Evolutionary conservation across 225 moss, liverwort and hornwort genomes (phyloP), one percentile per base, ranked within the genome.

Genomic region (Takakia lepidozioides): DNA sequence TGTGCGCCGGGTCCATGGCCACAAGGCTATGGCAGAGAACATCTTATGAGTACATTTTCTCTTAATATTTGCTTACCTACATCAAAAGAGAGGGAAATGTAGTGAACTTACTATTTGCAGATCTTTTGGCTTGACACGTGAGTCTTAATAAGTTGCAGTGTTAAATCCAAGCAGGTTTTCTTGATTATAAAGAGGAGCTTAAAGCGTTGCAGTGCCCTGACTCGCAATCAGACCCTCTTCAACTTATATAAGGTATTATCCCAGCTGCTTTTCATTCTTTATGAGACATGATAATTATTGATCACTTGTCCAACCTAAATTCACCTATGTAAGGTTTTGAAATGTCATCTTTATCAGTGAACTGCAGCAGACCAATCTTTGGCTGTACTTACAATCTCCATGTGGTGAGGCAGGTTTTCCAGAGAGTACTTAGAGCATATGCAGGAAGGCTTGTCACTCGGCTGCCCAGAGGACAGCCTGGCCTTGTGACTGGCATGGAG

Each of bases 121-220:
- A n/a, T n/a, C n/a, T n/a, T n/a, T n/a, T n/a, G n/a, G n/a, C n/a
- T n/a, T n/a, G n/a, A n/a, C n/a, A n/a, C n/a, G n/a, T n/a, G n/a
- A n/a, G n/a, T n/a, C n/a, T n/a, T n/a, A n/a, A n/a, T n/a, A n/a
- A n/a, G n/a, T n/a, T n/a, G n/a, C n/a, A n/a, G n/a, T n/a, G n/a
- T n/a, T n/a, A n/a, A n/a, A n/a, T 51, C 29, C 23, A 45, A 56
- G 39, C 84, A 95, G 93, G 75, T 88, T 43, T 99, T 99, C 62
- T 56, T 88, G 29, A 75, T 91, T 46, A 91, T 99, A 20, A 99
- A 99, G 62, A 81, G 98, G 74, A 99, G 98, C 50, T 74, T 99
- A 71, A 99, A 99, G 58, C 87, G 98, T 60, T 99, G 98, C 68
- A 99, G 98, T 74, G 85, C 87, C 14, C 80, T 91, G 30, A 91